These are phyloP conservation scores for Gossypium stocksii DNA, from an alignment of 345 rosid species.

Conservation along the genomic window DNA sequence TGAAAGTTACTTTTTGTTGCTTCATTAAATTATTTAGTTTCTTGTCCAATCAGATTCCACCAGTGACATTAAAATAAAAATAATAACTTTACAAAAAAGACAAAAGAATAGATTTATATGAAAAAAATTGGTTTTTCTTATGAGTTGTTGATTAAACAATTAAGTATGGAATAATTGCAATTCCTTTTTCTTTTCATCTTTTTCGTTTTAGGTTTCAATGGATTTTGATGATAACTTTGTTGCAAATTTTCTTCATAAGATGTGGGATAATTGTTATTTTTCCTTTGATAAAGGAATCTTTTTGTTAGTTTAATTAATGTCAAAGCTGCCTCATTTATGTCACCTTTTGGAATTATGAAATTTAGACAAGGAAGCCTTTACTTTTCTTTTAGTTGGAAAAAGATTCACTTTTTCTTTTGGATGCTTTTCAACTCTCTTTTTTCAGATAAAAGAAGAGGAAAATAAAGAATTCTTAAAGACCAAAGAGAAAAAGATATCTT, in stretches of 20 bases:
- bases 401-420: constrained; percentile 50
- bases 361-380: constrained; percentile 44
- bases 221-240: constrained; percentile 35
- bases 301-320: constrained; percentile 22
- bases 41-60: constrained; percentile 23
- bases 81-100: constrained; percentile 13
- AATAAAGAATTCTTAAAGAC: constrained; percentile 10
- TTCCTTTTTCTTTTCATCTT: constrained; percentile 26
- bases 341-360: constrained; percentile 28
- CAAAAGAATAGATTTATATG: constrained; percentile 6
- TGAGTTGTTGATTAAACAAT: constrained; percentile 2
- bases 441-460: constrained; percentile 12
- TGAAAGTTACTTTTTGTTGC: constrained; percentile 4
- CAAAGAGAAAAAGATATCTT: constrained; percentile 24
- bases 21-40: background rate
- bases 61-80: background rate
- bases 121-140: background rate
- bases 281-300: constrained; percentile 42
- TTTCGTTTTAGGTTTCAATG: constrained; percentile 32
- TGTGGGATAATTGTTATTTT: constrained; percentile 22
- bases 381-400: constrained; percentile 28
- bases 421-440: constrained; percentile 47
- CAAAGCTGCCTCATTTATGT: constrained; percentile 33
- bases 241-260: constrained; percentile 16
- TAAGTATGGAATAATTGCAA: background rate